Conservation (phyloP, 495 filamentous ascomycete genomes). For the Ascobolus immersus region DNA sequence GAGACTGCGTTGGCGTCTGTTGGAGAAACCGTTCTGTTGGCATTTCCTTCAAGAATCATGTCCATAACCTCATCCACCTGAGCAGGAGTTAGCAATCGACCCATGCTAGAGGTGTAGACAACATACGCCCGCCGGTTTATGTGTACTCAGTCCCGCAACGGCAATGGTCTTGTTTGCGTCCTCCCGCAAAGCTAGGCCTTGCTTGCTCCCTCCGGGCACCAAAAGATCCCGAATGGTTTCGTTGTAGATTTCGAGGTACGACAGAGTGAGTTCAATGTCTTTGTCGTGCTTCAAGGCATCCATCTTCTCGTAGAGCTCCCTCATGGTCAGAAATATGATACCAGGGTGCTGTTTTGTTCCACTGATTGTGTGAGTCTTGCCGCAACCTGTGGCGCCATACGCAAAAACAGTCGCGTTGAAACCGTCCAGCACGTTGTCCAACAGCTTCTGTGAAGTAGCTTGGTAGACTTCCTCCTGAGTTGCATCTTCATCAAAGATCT, state of each 20-base stretch:
- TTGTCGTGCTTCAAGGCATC: slow-evolving; percentile 65
- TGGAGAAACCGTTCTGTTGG: slow-evolving; percentile 82
- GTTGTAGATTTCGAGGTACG: slow-evolving; percentile 97
- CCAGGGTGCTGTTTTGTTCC: slow-evolving; percentile 81
- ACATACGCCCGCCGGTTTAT: slow-evolving; percentile 38
- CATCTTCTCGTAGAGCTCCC: slow-evolving; percentile 91
- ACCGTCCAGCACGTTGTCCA: slow-evolving; percentile 87
- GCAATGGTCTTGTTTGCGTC: slow-evolving; percentile 84
- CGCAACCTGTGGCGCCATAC: slow-evolving; percentile 92
- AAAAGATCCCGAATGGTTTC: slow-evolving; percentile 93
- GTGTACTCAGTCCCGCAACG: slow-evolving; percentile 73
- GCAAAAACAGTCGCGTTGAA: slow-evolving; percentile 99
- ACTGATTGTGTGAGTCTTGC: slow-evolving; percentile 96
- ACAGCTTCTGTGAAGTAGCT: slow-evolving; percentile 59
- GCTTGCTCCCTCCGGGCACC: slow-evolving; percentile 62
- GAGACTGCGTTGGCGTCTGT: slow-evolving; percentile 96
- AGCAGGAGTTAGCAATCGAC: slow-evolving; percentile 17
- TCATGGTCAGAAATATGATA: slow-evolving; percentile 97
- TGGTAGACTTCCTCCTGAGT: slow-evolving; percentile 90
- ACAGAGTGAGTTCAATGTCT: slow-evolving; percentile 67
- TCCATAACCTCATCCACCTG: slow-evolving; percentile 93
- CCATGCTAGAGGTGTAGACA: not conserved
- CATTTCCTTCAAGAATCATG: slow-evolving; percentile 91
- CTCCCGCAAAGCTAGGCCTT: slow-evolving; percentile 76
- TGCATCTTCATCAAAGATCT: slow-evolving; percentile 89